Percentiles rank a stretch among this genome's conserved stretches.
phyloP scores from a whole-genome alignment of 495 filamentous ascomycete genomes.

The Aspergillus coremiiformis region DNA sequence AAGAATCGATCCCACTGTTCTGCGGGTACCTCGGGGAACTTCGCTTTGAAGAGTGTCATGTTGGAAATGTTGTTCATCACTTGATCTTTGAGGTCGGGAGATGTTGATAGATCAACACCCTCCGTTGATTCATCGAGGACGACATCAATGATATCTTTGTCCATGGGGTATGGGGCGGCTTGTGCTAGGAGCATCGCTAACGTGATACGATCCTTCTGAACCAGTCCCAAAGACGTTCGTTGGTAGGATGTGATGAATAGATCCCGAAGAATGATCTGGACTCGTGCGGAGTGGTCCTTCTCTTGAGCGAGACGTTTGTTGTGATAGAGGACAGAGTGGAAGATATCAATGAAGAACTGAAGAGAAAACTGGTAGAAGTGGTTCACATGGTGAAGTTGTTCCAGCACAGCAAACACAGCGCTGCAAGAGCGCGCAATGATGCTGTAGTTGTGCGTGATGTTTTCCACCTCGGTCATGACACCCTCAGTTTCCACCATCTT shows the following conservation, averaged over 20 bases:
- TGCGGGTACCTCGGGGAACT: conserved; percentile 51
- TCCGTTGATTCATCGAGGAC: conserved; percentile 74
- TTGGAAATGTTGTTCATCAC: conserved; percentile 60
- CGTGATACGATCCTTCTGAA: conserved; percentile 91
- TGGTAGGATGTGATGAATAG: conserved; percentile 89
- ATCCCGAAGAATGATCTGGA: conserved; percentile 80
- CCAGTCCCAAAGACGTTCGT: conserved; percentile 80
- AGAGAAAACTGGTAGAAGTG: conserved; percentile 99
- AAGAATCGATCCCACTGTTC: conserved; percentile 75
- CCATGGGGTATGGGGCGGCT: conserved; percentile 88
- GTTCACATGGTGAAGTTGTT: conserved; percentile 96
- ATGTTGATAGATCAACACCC: conserved; percentile 70
- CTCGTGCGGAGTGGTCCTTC: conserved; percentile 65
- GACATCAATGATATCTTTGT: conserved; percentile 75
- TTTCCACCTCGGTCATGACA: conserved; percentile 95
- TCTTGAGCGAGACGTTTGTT: conserved; percentile 68
- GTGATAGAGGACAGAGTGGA: conserved; percentile 80
- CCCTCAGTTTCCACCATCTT: conserved; percentile 97
- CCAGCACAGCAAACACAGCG: conserved; percentile 90
- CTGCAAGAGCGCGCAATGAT: conserved; percentile 90
- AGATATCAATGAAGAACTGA: conserved; percentile 96
- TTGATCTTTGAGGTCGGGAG: conserved; percentile 55
- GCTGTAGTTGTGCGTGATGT: conserved; percentile 86
- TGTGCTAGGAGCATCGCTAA: conserved; percentile 95
- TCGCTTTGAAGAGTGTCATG: conserved; percentile 66